Conservation (phyloP, 192 early-diverging fungal species). For the Gamsiella multidivaricata region DNA sequence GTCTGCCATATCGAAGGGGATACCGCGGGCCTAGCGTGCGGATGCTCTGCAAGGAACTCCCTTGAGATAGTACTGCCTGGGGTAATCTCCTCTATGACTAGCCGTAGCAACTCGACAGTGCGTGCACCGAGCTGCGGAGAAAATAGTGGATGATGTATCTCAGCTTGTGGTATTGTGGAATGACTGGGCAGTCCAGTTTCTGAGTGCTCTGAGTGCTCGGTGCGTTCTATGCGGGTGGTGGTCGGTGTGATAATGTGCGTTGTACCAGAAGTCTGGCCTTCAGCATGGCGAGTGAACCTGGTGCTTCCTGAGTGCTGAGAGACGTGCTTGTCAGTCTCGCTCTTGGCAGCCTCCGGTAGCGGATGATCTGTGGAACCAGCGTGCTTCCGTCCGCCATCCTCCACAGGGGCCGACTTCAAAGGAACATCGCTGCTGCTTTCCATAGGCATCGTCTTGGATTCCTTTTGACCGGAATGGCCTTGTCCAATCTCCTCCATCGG, state of each 20-base stretch:
- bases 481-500: background rate
- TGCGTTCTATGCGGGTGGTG: background rate
- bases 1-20: background rate
- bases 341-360: background rate
- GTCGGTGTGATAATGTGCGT: conserved; percentile 4
- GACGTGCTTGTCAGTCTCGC: background rate
- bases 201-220: background rate
- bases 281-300: background rate
- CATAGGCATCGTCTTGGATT: background rate
- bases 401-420: conserved; percentile 6
- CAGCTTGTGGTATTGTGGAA: background rate
- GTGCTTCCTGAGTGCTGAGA: background rate
- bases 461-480: background rate
- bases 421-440: background rate
- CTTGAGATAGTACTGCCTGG: conserved; percentile 29
- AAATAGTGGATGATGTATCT: conserved; percentile 30
- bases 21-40: background rate
- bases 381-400: background rate
- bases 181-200: background rate
- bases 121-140: conserved; percentile 14
- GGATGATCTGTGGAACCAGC: background rate
- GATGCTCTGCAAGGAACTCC: background rate
- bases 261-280: background rate
- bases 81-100: conserved; percentile 24
- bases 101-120: conserved; percentile 21